Base-by-base conservation (phyloP, 202 grass and related monocot genomes). In the Dendrocalamus latiflorus region DNA sequence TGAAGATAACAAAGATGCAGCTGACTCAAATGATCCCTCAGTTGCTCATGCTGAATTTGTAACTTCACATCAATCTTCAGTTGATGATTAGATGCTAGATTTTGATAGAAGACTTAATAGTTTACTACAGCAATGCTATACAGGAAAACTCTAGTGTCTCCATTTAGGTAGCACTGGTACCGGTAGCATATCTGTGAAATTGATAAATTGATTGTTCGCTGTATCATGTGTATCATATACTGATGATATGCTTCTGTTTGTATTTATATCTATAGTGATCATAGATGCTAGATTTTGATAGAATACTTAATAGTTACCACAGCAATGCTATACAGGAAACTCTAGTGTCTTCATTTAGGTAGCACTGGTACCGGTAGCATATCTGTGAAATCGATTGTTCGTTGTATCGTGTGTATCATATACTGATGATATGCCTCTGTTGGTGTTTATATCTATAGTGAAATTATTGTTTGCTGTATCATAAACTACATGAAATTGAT, bases 1-100 rank as follows among this genome's bases (percentile, higher is more conserved):
- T 51, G 85, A 90, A 82, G 78, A 81, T 70, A 50, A 75, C 45
- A 86, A 82, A 58, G 69, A 76, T 21, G 30, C 57, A 30, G 68
- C 22, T 83, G 85, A 64, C 78, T 86, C 65, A 14, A 57, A 43
- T 18, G n/a, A 85, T 59, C 37, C 48, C 25, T 81, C 38, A 26
- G 56, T 57, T 81, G 73, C 50, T 76, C 59, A 18, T 73, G 3
- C 49, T 60, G 72, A 66, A 49, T 57, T 24, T 82, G 58, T 72
- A 66, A 42, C 59, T 77, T 59, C 50, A n/a, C 21, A 43, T 51
- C 14, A 25, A 60, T 77, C 73, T 65, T 72, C 45, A 4, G 72
- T 28, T 34, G 78, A 57, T 30, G 65, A 77, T 61, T 86, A 81
- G 83, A 61, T 59, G 64, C 33, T 28, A 61, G 33, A 78, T 82